Percentiles rank a stretch among this genome's conserved stretches.
Conservation (phyloP, 495 filamentous ascomycete genomes). For the Xanthoparmelia taractica region DNA sequence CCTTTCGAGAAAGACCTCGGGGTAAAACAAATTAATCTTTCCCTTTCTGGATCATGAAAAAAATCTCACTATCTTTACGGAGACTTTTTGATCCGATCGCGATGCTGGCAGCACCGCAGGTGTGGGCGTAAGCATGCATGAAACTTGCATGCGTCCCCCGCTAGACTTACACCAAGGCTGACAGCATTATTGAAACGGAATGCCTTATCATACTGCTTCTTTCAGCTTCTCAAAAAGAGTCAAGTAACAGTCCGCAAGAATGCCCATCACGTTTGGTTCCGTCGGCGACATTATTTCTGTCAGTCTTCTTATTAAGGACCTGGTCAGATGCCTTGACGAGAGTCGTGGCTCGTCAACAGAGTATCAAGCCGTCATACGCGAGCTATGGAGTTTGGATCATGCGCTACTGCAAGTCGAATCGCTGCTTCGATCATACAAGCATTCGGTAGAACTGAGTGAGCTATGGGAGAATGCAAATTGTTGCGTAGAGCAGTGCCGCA, state of each 20-base stretch:
- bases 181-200: not conserved
- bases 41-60: no score
- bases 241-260: slow-evolving; percentile 8
- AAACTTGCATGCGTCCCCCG: not conserved
- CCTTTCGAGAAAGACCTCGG: no score
- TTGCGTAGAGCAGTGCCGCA: slow-evolving; percentile 14
- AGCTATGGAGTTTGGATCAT: slow-evolving; percentile 27
- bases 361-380: slow-evolving; percentile 26
- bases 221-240: not conserved
- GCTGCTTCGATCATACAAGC: slow-evolving; percentile 14
- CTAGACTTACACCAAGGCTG: no score
- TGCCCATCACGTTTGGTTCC: slow-evolving; percentile 31
- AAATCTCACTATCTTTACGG: no score
- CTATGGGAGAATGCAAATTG: slow-evolving; percentile 8
- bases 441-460: slow-evolving; percentile 13
- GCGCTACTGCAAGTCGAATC: slow-evolving; percentile 24
- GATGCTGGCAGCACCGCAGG: not conserved
- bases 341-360: slow-evolving; percentile 26
- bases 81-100: no score
- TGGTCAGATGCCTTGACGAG: slow-evolving; percentile 28
- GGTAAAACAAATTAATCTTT: no score
- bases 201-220: not conserved
- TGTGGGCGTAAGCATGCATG: not conserved
- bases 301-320: slow-evolving; percentile 28
- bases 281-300: slow-evolving; percentile 31